Conservation (phyloP, 164 flowering plant species). For the Houttuynia cordata region DNA sequence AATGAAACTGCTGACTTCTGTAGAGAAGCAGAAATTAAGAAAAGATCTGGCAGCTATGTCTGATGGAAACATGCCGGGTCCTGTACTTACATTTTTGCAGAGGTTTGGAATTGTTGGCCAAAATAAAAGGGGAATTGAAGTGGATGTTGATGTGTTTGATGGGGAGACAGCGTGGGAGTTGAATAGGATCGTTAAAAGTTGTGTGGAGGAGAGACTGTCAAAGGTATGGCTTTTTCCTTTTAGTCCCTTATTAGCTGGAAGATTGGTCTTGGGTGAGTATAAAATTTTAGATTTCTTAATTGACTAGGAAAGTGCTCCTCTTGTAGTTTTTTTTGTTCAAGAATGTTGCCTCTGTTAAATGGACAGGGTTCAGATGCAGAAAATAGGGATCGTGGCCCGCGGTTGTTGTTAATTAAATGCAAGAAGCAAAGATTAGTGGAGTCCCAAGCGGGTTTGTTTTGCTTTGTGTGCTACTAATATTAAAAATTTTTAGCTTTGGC, state of each 20-base stretch:
- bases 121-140: slow-evolving; percentile 10
- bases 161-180: slow-evolving; percentile 16
- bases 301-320: neutral
- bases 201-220: slow-evolving; percentile 9
- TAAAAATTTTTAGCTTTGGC: neutral
- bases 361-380: neutral
- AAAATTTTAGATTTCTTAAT: no score
- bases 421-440: neutral
- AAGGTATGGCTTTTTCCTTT: slow-evolving; percentile 11
- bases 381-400: neutral
- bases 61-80: slow-evolving; percentile 14
- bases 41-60: slow-evolving; percentile 17
- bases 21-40: slow-evolving; percentile 28
- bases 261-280: neutral
- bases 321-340: neutral
- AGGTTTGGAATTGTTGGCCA: slow-evolving; percentile 15
- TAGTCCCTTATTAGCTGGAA: neutral
- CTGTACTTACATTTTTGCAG: slow-evolving; percentile 11
- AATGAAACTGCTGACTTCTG: slow-evolving; percentile 16
- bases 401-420: neutral
- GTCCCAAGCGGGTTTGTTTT: neutral
- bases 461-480: neutral
- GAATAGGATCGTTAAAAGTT: slow-evolving; percentile 12
- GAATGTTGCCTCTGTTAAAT: neutral
- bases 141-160: slow-evolving; percentile 21